A percentile compares a stretch with the other conserved stretches of the same genome.
Evolutionary conservation across 495 filamentous ascomycete genomes (phyloP).

Genomic region (Trypethelium eluteriae): DNA sequence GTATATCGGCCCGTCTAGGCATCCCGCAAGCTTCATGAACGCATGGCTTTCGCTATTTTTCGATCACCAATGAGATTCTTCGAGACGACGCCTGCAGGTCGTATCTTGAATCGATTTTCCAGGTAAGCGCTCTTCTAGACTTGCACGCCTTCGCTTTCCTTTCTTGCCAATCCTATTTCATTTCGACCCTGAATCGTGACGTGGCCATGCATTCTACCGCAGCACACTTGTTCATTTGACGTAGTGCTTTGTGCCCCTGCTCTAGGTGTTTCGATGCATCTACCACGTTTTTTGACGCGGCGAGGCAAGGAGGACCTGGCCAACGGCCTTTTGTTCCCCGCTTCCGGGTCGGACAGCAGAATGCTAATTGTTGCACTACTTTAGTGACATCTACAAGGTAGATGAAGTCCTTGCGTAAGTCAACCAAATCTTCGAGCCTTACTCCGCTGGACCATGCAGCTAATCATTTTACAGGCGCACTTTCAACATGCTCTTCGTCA

Average conservation of each 20-base stretch:
- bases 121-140: conserved; percentile 46
- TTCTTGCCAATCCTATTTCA: neutral
- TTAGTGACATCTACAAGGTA: conserved; percentile 86
- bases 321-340: conserved; percentile 5
- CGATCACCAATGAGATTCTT: conserved; percentile 98
- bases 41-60: conserved; percentile 98
- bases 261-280: neutral
- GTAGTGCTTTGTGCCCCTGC: neutral
- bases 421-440: neutral
- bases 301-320: neutral
- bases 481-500: conserved; percentile 66
- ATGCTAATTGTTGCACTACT: conserved; percentile 29
- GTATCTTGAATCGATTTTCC: conserved; percentile 94
- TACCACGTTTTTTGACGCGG: neutral
- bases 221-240: neutral
- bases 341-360: conserved; percentile 18
- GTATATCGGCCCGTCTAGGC: conserved; percentile 44
- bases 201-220: conserved; percentile 3
- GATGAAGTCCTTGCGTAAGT: conserved; percentile 82
- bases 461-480: conserved; percentile 32
- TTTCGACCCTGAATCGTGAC: neutral
- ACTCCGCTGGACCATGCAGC: conserved; percentile 5
- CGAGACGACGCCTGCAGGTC: conserved; percentile 93
- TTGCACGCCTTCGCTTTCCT: neutral
- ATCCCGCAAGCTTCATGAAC: conserved; percentile 90